Evolutionary conservation across 495 filamentous ascomycete species (phyloP).

Genomic region (Viridothelium virens): DNA sequence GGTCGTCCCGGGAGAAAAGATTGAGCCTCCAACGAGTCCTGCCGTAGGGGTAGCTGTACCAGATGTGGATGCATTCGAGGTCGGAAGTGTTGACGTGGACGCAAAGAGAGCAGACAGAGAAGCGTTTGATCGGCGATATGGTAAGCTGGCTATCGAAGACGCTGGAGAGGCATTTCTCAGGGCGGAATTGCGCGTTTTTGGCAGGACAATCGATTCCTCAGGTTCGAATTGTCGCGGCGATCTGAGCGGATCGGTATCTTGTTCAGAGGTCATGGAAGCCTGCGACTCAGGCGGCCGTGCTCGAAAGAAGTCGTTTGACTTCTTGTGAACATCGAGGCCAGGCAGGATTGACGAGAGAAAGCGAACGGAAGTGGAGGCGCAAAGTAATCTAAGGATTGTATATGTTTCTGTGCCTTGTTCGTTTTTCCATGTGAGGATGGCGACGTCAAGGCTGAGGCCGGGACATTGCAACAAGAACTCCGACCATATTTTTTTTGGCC

Average conservation of each 20-base stretch:
- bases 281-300: slow-evolving; percentile 12
- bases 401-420: not conserved
- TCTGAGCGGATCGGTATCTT: slow-evolving; percentile 55
- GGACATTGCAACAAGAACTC: not conserved
- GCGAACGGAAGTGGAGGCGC: not conserved
- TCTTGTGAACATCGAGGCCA: slow-evolving; percentile 5
- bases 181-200: slow-evolving; percentile 43
- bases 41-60: slow-evolving; percentile 32
- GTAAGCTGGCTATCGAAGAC: slow-evolving; percentile 33
- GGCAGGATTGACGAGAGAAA: not conserved
- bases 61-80: slow-evolving; percentile 27
- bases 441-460: slow-evolving; percentile 5
- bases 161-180: slow-evolving; percentile 50
- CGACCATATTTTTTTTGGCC: not conserved
- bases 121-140: slow-evolving; percentile 37
- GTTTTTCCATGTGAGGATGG: not conserved
- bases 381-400: not conserved
- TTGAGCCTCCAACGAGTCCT: slow-evolving; percentile 27
- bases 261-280: slow-evolving; percentile 52
- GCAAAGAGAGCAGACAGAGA: slow-evolving; percentile 39
- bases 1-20: slow-evolving; percentile 32
- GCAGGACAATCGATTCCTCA: slow-evolving; percentile 45
- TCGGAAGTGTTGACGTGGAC: slow-evolving; percentile 34
- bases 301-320: slow-evolving; percentile 9
- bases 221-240: slow-evolving; percentile 52